Evolutionary conservation across 352 stramenopile species (phyloP).

Genomic region (Globisporangium nunn): DNA sequence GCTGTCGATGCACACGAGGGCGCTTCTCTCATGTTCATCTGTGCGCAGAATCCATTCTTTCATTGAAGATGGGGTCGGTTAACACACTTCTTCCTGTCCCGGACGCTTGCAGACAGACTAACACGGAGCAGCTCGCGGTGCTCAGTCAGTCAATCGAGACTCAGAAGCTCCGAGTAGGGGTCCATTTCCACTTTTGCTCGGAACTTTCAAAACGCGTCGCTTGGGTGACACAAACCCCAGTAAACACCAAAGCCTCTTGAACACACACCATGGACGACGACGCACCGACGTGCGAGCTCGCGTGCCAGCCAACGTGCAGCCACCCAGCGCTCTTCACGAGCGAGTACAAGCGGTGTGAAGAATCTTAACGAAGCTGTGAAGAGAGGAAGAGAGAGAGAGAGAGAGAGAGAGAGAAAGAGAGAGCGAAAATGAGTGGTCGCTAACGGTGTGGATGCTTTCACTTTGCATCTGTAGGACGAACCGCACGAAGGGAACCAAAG

Average conservation of each 20-base stretch:
- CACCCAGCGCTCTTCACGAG: slow-evolving; percentile 35
- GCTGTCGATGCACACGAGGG: too few species aligned
- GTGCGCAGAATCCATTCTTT: background rate
- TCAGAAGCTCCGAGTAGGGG: background rate
- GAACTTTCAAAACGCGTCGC: background rate
- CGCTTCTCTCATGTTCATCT: background rate
- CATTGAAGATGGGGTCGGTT: background rate
- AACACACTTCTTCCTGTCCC: too few species aligned
- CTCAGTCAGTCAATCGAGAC: too few species aligned
- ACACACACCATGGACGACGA: slow-evolving; percentile 11
- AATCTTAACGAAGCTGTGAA: background rate
- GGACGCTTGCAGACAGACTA: too few species aligned
- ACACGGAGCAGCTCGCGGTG: too few species aligned
- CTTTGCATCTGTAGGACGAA: slow-evolving; percentile 24
- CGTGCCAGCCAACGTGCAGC: slow-evolving; percentile 21
- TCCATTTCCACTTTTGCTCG: slow-evolving; percentile 1
- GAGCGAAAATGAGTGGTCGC: too few species aligned
- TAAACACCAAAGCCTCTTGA: slow-evolving; percentile 3
- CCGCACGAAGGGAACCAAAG: slow-evolving; percentile 43
- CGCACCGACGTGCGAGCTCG: slow-evolving; percentile 32
- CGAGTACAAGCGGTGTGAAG: slow-evolving; percentile 53
- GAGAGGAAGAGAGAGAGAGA: background rate
- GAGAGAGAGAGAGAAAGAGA: too few species aligned
- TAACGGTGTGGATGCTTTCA: background rate
- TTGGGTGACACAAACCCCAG: background rate